A percentile compares a stretch with the other conserved stretches of the same genome.
Evolutionary conservation across 495 filamentous ascomycete species (phyloP).

Genomic region (Xylaria telfairii): DNA sequence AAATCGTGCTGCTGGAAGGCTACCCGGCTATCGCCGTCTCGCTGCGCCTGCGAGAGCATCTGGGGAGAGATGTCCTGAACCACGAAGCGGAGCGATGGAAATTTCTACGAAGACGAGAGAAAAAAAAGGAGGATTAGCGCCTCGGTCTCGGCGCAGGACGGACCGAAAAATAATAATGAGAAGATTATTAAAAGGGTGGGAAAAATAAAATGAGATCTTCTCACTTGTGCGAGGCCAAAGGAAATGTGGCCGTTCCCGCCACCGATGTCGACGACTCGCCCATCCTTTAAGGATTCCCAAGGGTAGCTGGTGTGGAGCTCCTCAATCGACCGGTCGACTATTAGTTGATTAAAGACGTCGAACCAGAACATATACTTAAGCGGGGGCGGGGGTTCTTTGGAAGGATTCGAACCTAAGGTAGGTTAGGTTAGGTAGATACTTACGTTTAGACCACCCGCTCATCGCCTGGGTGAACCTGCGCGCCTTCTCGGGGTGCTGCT

Average conservation of each 20-base stretch:
- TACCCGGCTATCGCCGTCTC: constrained; percentile 27
- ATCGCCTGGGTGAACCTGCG: constrained; percentile 34
- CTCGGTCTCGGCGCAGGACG: neutral
- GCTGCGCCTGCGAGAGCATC: constrained; percentile 32
- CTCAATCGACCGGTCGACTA: constrained; percentile 5
- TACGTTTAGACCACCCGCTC: constrained; percentile 31
- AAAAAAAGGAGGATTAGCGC: constrained; percentile 2
- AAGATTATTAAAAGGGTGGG: no score
- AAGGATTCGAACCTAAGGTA: no score
- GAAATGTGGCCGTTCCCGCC: constrained; percentile 30
- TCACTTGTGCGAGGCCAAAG: constrained; percentile 28
- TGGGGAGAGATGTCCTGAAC: constrained; percentile 31
- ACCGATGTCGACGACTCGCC: constrained; percentile 34
- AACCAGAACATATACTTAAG: no score
- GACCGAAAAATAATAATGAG: neutral
- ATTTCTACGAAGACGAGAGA: no score
- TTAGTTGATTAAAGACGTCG: neutral
- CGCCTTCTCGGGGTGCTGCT: constrained; percentile 29
- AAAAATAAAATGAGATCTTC: neutral
- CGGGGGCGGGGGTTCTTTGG: neutral
- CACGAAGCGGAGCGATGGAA: constrained; percentile 31
- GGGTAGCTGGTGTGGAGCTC: constrained; percentile 29
- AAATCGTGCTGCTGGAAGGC: constrained; percentile 37
- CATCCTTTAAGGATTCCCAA: constrained; percentile 33
- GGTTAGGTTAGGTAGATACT: no score